A percentile compares a stretch with the other conserved stretches of the same genome.
These are phyloP conservation scores for Saitoella complicata DNA, from an alignment of 805 yeast genomes.

Conservation along the genomic window DNA sequence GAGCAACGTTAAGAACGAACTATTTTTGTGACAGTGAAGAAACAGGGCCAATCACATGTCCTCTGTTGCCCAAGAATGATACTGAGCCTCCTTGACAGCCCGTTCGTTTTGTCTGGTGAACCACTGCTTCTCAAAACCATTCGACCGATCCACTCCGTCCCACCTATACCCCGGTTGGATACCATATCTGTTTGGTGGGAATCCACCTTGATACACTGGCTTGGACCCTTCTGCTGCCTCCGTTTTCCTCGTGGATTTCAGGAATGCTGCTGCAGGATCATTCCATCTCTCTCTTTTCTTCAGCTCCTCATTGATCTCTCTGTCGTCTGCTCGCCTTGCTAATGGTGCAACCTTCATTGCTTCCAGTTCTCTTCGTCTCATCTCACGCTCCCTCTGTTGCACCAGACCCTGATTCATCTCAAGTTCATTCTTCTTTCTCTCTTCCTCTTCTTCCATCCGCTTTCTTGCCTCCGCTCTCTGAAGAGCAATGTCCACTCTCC, in stretches of 20 bases:
- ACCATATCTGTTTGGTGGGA: constrained; percentile 55
- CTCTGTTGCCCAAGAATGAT: constrained; percentile 1
- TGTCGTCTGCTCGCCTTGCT: constrained; percentile 25
- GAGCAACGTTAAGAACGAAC: no score
- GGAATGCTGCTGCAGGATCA: constrained; percentile 47
- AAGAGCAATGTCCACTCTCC: constrained; percentile 29
- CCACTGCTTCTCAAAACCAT: constrained; percentile 57
- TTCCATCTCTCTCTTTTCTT: constrained; percentile 28
- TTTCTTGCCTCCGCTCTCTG: constrained; percentile 15
- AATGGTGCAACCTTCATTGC: constrained; percentile 17
- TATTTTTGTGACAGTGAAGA: no score
- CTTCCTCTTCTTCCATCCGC: constrained; percentile 16
- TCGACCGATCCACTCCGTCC: constrained; percentile 86
- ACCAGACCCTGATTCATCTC: constrained; percentile 26
- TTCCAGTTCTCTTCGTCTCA: constrained; percentile 20
- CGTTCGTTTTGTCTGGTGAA: constrained; percentile 16
- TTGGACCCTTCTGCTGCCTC: constrained; percentile 32
- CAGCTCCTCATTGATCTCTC: constrained; percentile 23
- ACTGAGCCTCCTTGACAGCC: constrained; percentile 10
- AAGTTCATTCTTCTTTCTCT: constrained; percentile 13
- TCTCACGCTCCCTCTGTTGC: constrained; percentile 24
- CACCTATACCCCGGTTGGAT: constrained; percentile 69
- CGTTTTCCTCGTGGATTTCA: constrained; percentile 14
- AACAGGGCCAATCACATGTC: background rate
- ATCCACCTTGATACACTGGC: constrained; percentile 33